Conservation (phyloP, 1,284 basidiomycete species). For the Microbotryum lychnidis-dioicae region DNA sequence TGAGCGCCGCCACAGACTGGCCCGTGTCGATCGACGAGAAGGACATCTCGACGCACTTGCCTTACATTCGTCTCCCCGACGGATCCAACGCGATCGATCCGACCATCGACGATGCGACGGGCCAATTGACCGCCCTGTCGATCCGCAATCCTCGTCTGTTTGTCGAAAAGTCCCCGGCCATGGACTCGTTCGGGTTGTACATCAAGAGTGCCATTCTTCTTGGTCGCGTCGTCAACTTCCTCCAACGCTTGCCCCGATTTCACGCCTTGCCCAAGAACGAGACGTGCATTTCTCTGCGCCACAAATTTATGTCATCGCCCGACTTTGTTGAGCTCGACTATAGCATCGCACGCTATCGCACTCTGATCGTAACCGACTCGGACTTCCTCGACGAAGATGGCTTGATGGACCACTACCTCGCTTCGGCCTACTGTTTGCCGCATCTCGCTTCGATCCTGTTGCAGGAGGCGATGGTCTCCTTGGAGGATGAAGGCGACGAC, state of each 20-base stretch:
- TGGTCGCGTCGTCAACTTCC: constrained; percentile 27
- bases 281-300: constrained; percentile 2
- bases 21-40: constrained; percentile 26
- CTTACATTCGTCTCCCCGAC: constrained; percentile 3
- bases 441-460: constrained; percentile 30
- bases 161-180: constrained; percentile 9
- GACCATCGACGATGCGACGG: neutral
- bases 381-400: constrained; percentile 18
- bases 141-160: constrained; percentile 14
- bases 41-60: constrained; percentile 28
- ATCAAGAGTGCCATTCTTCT: constrained; percentile 25
- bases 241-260: constrained; percentile 21
- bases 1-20: constrained; percentile 12
- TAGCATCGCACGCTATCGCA: constrained; percentile 20
- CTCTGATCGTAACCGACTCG: constrained; percentile 3
- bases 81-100: neutral
- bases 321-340: constrained; percentile 27
- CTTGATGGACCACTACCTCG: constrained; percentile 21
- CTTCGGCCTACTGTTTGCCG: constrained; percentile 24
- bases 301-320: neutral
- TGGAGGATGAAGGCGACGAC: constrained; percentile 11
- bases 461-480: constrained; percentile 24
- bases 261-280: constrained; percentile 1
- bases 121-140: constrained; percentile 14
- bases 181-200: constrained; percentile 26